phyloP scores from a whole-genome alignment of 2,329 filamentous ascomycete species.

The Fusarium setosum region DNA sequence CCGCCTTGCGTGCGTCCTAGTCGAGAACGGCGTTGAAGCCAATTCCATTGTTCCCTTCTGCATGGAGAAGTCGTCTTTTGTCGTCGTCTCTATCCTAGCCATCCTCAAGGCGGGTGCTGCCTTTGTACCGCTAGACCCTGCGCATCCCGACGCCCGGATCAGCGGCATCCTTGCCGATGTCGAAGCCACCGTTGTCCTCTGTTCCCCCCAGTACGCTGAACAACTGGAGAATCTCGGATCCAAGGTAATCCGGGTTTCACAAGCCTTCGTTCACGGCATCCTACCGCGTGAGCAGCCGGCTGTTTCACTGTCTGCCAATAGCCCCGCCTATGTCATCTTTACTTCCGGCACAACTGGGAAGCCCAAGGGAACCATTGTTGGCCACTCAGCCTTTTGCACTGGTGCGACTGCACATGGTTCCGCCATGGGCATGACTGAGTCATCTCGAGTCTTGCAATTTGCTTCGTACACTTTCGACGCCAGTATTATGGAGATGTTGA shows the following conservation, averaged over 20 bases:
- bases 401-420: constrained; percentile 12
- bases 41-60: constrained; percentile 16
- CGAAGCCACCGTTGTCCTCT: neutral
- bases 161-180: neutral
- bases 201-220: neutral
- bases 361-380: constrained; percentile 20
- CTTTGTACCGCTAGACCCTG: constrained; percentile 12
- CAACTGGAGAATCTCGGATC: constrained; percentile 16
- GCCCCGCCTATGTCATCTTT: constrained; percentile 19
- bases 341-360: constrained; percentile 26
- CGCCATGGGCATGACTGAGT: constrained; percentile 13
- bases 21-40: neutral
- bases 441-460: constrained; percentile 23
- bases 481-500: constrained; percentile 38
- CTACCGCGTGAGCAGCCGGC: neutral
- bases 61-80: constrained; percentile 25
- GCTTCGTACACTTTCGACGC: constrained; percentile 44
- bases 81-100: constrained; percentile 1
- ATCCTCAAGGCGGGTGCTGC: constrained; percentile 19
- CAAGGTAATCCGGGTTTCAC: neutral
- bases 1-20: neutral
- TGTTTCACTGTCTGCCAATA: neutral
- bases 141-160: constrained; percentile 19
- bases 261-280: neutral
- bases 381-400: constrained; percentile 22